Evolutionary conservation across 108 stramenopile species (phyloP).

Genomic region (Cyclotella distinguenda): DNA sequence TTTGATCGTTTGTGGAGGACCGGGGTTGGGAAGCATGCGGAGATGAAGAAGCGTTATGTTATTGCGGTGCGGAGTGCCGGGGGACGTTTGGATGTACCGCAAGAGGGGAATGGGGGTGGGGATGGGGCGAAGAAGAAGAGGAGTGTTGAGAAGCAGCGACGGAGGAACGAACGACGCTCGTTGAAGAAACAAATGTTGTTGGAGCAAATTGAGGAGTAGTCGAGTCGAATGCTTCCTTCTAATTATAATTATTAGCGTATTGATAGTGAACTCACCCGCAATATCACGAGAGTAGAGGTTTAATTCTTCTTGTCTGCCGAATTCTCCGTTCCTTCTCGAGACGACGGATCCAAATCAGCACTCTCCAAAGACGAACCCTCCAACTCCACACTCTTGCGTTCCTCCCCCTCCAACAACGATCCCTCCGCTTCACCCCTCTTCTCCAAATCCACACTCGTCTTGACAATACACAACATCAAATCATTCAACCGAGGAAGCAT

Average conservation of each 20-base stretch:
- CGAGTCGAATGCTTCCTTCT: no score
- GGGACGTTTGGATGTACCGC: no score
- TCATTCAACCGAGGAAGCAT: conserved; percentile 96
- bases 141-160: conserved; percentile 37
- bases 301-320: no score
- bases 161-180: conserved; percentile 42
- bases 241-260: no score
- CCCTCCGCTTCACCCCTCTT: neutral
- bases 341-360: no score
- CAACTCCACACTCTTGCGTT: neutral
- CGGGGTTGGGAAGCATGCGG: conserved; percentile 77
- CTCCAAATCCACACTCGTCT: conserved; percentile 51
- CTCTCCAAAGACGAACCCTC: no score
- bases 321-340: no score
- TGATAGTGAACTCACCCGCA: no score
- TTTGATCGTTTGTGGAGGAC: conserved; percentile 87
- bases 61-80: conserved; percentile 34
- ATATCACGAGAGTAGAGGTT: no score
- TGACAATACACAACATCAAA: conserved; percentile 77
- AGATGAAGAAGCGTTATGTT: conserved; percentile 57
- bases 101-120: no score
- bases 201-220: no score
- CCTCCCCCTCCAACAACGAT: neutral
- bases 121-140: conserved; percentile 33
- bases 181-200: conserved; percentile 44